Evolutionary conservation across 2,329 filamentous ascomycete species (phyloP).

Genomic region (Fusarium sp.): DNA sequence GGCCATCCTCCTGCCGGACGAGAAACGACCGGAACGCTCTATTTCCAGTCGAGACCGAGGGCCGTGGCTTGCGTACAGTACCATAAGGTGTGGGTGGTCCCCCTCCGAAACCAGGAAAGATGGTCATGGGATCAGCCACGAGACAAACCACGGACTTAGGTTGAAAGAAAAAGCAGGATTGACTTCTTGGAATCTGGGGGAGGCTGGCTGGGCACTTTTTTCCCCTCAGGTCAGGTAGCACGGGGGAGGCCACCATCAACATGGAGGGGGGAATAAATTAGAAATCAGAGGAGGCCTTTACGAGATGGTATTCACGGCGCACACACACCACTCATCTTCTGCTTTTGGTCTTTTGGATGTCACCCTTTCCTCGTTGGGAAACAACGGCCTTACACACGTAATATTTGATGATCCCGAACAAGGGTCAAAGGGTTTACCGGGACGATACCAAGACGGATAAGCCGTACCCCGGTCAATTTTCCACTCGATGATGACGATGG

Average conservation of each 20-base stretch:
- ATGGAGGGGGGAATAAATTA: conserved; percentile 15
- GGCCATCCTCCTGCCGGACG: neutral
- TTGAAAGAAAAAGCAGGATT: conserved; percentile 26
- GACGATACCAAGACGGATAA: conserved; percentile 4
- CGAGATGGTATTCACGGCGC: neutral
- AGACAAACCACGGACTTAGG: conserved; percentile 18
- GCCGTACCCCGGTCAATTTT: neutral
- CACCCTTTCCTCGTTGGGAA: conserved; percentile 28
- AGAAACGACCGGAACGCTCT: neutral
- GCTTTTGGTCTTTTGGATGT: conserved; percentile 9
- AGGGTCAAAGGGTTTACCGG: neutral
- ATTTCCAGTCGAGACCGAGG: conserved; percentile 11
- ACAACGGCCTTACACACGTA: conserved; percentile 22
- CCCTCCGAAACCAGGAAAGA: neutral
- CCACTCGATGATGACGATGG: conserved; percentile 22
- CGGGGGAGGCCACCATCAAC: neutral
- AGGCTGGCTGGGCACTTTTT: conserved; percentile 12
- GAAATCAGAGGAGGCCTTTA: conserved; percentile 13
- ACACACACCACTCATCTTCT: neutral
- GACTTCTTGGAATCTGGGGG: conserved; percentile 20
- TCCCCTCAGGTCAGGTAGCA: conserved; percentile 7
- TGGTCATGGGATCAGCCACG: conserved; percentile 32
- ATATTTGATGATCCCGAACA: conserved; percentile 24
- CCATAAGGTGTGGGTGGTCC: neutral
- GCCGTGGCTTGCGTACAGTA: conserved; percentile 9